These are phyloP conservation scores for Rhododendron molle DNA, from an alignment of 148 eudicot species.

Conservation along the genomic window DNA sequence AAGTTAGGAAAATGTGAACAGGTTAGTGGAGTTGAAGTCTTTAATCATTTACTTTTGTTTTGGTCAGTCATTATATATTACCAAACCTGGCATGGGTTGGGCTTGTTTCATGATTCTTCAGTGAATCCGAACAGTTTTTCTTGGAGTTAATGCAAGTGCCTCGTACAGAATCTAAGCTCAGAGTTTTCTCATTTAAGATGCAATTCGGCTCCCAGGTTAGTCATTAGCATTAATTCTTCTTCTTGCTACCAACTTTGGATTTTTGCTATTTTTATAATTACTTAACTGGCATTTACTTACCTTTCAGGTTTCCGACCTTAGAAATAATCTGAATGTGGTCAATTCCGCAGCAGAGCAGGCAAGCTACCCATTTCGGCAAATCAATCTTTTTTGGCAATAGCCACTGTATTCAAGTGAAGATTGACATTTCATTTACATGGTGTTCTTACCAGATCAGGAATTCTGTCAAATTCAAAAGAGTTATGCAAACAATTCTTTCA, in stretches of 20 bases:
- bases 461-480: constrained; percentile 66
- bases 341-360: constrained; percentile 81
- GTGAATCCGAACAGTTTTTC: constrained; percentile 52
- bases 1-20: constrained; percentile 91
- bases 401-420: background rate
- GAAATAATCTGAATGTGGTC: constrained; percentile 53
- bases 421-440: constrained; percentile 5
- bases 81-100: background rate
- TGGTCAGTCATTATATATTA: background rate
- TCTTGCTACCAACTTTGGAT: background rate
- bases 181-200: constrained; percentile 87
- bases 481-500: constrained; percentile 89
- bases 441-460: constrained; percentile 61
- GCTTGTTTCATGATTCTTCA: constrained; percentile 1
- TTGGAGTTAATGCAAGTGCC: constrained; percentile 88
- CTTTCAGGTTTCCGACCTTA: constrained; percentile 71
- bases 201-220: constrained; percentile 79
- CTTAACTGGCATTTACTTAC: background rate
- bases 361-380: constrained; percentile 20
- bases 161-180: constrained; percentile 74
- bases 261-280: background rate
- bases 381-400: background rate
- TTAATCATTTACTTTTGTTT: background rate
- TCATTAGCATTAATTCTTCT: background rate
- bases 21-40: constrained; percentile 32